These are phyloP conservation scores for Peronospora farinosa DNA, from an alignment of 352 stramenopile species.

Conservation along the genomic window DNA sequence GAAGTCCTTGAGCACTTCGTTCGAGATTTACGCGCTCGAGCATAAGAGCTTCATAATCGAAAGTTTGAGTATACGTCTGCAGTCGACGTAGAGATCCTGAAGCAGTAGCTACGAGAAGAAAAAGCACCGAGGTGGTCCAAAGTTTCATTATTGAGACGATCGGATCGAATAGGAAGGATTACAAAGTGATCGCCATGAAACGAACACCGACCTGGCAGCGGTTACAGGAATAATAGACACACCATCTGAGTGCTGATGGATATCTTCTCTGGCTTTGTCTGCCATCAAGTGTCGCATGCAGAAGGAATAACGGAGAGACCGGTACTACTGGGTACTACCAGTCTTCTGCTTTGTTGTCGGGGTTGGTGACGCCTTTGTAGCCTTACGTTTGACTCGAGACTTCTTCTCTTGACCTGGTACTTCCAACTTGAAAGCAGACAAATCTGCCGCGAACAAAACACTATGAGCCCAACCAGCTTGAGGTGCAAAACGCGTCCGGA, in stretches of 20 bases:
- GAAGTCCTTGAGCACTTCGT: constrained; percentile 29
- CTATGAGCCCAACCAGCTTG: constrained; percentile 91
- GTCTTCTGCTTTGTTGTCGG: constrained; percentile 10
- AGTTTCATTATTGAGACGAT: not conserved
- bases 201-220: no score
- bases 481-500: constrained; percentile 84
- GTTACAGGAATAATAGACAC: no score
- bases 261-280: no score
- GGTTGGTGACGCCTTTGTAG: constrained; percentile 2
- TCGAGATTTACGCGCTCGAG: constrained; percentile 45
- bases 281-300: no score
- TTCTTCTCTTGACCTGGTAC: constrained; percentile 22
- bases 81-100: constrained; percentile 9
- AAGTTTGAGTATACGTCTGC: constrained; percentile 20
- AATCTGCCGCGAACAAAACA: constrained; percentile 48
- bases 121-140: constrained; percentile 1
- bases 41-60: constrained; percentile 27
- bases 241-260: no score
- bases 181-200: no score
- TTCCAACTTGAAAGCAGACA: constrained; percentile 34
- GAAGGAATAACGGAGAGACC: constrained; percentile 1
- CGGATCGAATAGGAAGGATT: no score
- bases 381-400: constrained; percentile 16
- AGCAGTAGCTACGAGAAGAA: not conserved
- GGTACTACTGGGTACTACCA: not conserved